These are phyloP conservation scores for Metrosideros polymorpha DNA, from an alignment of 441 rosid genomes.

Conservation along the genomic window DNA sequence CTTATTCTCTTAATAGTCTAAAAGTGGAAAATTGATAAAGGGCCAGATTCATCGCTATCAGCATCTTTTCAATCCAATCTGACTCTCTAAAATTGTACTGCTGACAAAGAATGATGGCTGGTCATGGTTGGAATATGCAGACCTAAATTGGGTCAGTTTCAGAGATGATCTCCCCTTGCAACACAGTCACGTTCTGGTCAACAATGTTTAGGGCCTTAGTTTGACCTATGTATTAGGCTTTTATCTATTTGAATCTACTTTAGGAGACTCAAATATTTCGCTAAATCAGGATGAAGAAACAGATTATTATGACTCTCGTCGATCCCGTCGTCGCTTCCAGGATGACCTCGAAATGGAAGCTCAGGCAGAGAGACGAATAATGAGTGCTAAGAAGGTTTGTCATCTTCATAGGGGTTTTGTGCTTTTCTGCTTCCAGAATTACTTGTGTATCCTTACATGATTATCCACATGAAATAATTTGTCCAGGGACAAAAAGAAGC, in stretches of 20 bases:
- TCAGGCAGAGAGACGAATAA: slow-evolving; percentile 75
- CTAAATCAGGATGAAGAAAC: slow-evolving; percentile 68
- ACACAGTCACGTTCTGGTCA: neutral
- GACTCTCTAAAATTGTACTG: neutral
- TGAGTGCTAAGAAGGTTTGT: slow-evolving; percentile 90
- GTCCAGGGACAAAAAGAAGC: slow-evolving; percentile 59
- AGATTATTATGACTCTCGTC: slow-evolving; percentile 74
- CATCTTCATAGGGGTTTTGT: neutral
- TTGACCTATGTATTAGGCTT: neutral
- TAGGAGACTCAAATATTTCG: neutral
- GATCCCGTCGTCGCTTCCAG: slow-evolving; percentile 68
- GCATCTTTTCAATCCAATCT: neutral
- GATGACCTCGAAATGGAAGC: slow-evolving; percentile 94
- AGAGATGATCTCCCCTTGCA: neutral
- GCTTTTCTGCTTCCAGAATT: neutral
- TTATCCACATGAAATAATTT: neutral
- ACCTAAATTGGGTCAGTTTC: neutral
- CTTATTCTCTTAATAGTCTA: neutral
- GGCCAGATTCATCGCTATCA: neutral
- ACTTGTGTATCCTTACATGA: neutral
- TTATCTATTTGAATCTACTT: neutral
- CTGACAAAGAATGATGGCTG: neutral
- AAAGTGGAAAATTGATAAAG: neutral
- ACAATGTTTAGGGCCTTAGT: neutral
- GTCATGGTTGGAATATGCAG: neutral